Evolutionary conservation across 768 basidiomycete species (phyloP).

Genomic region (Podaxis sp.): DNA sequence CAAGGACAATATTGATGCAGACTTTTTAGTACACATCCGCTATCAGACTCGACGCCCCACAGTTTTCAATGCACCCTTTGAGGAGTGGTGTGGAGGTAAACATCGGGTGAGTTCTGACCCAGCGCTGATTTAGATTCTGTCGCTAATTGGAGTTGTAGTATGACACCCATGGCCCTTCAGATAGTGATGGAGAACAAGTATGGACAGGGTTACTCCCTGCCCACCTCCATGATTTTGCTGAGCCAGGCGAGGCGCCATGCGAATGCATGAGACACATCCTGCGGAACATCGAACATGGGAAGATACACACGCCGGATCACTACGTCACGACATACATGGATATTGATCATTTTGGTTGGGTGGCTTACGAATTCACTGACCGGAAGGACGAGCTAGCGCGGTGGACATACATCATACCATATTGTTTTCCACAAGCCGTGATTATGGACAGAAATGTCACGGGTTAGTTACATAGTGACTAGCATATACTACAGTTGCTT

Average conservation of each 20-base stretch:
- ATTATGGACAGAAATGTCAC: too few relatives aligned
- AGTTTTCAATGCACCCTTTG: not conserved
- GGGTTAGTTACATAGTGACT: too few relatives aligned
- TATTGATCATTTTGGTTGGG: not conserved
- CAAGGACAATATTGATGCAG: not conserved
- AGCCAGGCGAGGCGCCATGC: not conserved
- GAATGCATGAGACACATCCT: not conserved
- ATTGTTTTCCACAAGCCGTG: too few relatives aligned
- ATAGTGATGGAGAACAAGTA: too few relatives aligned
- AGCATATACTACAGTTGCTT: too few relatives aligned
- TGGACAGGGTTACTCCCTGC: conserved; percentile 28
- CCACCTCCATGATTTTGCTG: conserved; percentile 30
- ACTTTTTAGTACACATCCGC: not conserved
- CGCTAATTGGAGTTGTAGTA: too few relatives aligned
- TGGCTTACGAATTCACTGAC: not conserved
- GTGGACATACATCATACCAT: too few relatives aligned
- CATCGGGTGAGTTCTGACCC: too few relatives aligned
- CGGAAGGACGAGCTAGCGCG: not conserved
- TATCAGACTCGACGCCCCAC: not conserved
- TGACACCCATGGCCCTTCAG: too few relatives aligned
- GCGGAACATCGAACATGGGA: not conserved
- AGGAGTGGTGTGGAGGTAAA: too few relatives aligned
- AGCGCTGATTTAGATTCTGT: too few relatives aligned
- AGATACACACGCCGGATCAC: not conserved
- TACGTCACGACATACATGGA: not conserved